phyloP scores from a whole-genome alignment of 1,284 basidiomycete species.

The Malassezia dermatis region DNA sequence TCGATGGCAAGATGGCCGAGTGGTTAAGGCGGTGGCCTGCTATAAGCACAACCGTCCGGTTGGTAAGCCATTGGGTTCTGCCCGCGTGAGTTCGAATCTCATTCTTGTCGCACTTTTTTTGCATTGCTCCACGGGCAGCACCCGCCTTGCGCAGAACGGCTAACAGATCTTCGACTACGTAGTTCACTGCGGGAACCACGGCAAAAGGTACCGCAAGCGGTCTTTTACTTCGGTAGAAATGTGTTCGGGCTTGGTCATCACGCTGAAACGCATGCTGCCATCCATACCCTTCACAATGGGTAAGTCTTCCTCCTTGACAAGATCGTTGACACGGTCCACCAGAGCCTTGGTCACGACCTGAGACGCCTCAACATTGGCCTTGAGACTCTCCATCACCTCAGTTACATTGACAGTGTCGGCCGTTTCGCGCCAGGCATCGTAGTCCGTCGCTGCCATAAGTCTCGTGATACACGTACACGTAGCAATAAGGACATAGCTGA shows the following conservation, averaged over 20 bases:
- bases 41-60: conserved; percentile 13
- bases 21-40: conserved; percentile 42
- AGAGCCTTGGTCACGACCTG: conserved; percentile 61
- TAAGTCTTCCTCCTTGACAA: conserved; percentile 23
- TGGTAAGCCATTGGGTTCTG: conserved; percentile 26
- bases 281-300: conserved; percentile 21
- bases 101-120: conserved; percentile 41
- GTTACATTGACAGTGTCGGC: conserved; percentile 73
- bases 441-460: conserved; percentile 40
- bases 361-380: conserved; percentile 72
- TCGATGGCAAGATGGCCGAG: conserved; percentile 45
- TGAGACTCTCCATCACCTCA: conserved; percentile 76
- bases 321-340: conserved; percentile 62
- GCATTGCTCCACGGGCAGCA: neutral
- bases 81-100: conserved; percentile 48
- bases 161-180: neutral
- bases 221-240: conserved; percentile 60
- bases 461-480: conserved; percentile 35
- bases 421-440: conserved; percentile 56
- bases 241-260: conserved; percentile 63
- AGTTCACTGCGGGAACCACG: conserved; percentile 30
- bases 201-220: conserved; percentile 67
- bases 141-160: neutral
- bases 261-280: conserved; percentile 47
- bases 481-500: conserved; percentile 52